These are phyloP conservation scores for Isabelozyma gotoi DNA, from an alignment of 805 yeast species.

Conservation along the genomic window DNA sequence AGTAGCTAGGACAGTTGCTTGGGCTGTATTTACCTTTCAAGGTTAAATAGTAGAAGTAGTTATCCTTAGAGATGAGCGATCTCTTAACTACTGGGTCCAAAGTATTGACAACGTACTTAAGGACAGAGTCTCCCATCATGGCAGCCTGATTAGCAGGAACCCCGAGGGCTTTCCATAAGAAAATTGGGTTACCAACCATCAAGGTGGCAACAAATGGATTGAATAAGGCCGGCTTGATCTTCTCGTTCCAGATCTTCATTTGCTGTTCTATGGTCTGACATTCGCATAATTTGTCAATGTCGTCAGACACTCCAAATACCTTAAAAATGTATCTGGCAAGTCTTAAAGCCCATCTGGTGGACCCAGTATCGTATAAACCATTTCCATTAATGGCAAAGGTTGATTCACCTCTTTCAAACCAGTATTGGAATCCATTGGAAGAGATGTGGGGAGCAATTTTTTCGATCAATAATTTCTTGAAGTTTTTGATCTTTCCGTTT, in stretches of 20 bases:
- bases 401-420: constrained; percentile 63
- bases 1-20: constrained; percentile 73
- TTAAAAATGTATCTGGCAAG: constrained; percentile 61
- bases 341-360: constrained; percentile 83
- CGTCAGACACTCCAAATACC: constrained; percentile 49
- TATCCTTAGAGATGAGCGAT: constrained; percentile 65
- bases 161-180: constrained; percentile 87
- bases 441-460: constrained; percentile 70
- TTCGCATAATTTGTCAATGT: constrained; percentile 55
- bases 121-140: constrained; percentile 72
- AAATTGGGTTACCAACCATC: constrained; percentile 78
- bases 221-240: constrained; percentile 67
- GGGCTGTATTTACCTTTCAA: constrained; percentile 60
- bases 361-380: constrained; percentile 80
- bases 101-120: constrained; percentile 73
- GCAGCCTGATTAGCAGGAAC: constrained; percentile 83
- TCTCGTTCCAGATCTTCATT: constrained; percentile 57
- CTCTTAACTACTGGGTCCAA: constrained; percentile 70
- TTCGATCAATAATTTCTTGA: constrained; percentile 44
- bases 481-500: constrained; percentile 58
- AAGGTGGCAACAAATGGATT: constrained; percentile 67
- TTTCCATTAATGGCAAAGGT: constrained; percentile 54
- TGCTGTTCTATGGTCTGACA: constrained; percentile 64
- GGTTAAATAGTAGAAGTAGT: constrained; percentile 75
- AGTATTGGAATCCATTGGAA: constrained; percentile 77